Conservation (phyloP, 169 alveolate genomes). For the Cryptosporidium viatorum region DNA sequence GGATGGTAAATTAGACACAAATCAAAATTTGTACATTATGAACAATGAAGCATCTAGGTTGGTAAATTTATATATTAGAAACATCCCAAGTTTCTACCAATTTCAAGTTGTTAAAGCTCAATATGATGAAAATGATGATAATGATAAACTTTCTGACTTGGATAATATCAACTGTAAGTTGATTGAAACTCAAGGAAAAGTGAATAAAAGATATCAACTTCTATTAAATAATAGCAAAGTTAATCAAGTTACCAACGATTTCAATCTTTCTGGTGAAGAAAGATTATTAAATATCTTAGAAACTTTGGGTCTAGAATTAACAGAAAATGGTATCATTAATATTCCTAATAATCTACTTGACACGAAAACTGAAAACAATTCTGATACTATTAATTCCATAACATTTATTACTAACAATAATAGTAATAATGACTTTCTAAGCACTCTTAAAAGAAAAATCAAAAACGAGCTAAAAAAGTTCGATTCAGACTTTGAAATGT, state of each 20-base stretch:
- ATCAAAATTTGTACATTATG: not conserved
- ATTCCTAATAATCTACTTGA: not conserved
- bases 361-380: not conserved
- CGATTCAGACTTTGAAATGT: constrained; percentile 83
- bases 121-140: not conserved
- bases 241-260: not conserved
- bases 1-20: not conserved
- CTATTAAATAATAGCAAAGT: not conserved
- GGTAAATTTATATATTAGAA: not conserved
- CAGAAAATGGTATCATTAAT: not conserved
- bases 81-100: not conserved
- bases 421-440: not conserved
- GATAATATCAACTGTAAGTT: not conserved
- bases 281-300: not conserved
- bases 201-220: not conserved
- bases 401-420: not conserved
- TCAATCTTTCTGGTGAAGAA: not conserved
- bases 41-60: not conserved
- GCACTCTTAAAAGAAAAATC: constrained; percentile 82
- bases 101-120: constrained; percentile 8
- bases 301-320: not conserved
- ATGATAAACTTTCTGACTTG: not conserved
- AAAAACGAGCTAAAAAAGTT: constrained; percentile 86
- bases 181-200: not conserved
- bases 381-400: not conserved